Conservation (phyloP, 2,329 filamentous ascomycete genomes). For the Tolypocladium endophyticum region DNA sequence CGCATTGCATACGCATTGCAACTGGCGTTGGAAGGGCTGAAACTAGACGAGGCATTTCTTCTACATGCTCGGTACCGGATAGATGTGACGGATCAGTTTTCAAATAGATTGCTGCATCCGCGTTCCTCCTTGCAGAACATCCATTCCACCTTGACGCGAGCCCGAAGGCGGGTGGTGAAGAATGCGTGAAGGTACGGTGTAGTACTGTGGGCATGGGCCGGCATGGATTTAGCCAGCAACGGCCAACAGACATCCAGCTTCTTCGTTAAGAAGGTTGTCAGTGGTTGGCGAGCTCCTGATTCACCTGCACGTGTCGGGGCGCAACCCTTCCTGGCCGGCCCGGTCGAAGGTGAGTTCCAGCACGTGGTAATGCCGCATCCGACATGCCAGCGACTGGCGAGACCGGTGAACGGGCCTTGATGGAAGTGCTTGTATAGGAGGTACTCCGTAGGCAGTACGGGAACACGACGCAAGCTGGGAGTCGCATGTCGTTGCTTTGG, state of each 20-base stretch:
- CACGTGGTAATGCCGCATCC: neutral
- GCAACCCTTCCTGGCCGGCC: neutral
- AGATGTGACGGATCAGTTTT: neutral
- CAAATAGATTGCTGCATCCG: neutral
- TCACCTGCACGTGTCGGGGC: neutral
- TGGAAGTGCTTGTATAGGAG: too few species aligned
- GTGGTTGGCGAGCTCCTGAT: neutral
- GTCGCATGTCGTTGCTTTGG: neutral
- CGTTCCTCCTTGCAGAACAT: neutral
- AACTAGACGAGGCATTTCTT: neutral
- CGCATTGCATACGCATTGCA: neutral
- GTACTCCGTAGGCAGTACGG: too few species aligned
- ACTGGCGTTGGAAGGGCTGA: neutral
- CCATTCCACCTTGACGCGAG: neutral
- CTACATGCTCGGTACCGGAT: neutral
- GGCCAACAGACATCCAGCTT: neutral
- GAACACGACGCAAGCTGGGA: neutral
- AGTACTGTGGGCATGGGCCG: neutral
- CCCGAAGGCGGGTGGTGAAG: neutral
- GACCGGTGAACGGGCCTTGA: neutral
- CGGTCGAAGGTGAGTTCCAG: neutral
- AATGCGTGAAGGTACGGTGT: neutral
- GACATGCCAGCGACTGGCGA: neutral
- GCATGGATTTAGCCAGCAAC: neutral
- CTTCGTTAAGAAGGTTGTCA: neutral